phyloP scores from a whole-genome alignment of 1,139 yeast genomes.

The Yamadazyma pseudoaaseri region DNA sequence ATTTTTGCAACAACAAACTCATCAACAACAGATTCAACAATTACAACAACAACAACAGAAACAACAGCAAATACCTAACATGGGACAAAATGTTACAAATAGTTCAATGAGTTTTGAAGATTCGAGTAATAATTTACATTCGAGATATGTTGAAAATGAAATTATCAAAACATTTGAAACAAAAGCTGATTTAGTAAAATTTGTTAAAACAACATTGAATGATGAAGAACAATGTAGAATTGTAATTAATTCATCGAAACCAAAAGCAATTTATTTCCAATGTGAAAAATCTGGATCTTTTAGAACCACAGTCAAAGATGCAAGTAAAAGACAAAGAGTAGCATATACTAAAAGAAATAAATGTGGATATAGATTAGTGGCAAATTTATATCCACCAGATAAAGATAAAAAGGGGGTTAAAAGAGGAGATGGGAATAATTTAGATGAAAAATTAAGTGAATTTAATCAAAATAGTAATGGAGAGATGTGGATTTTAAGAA shows the following conservation, averaged over 20 bases:
- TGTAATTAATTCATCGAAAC: constrained; percentile 49
- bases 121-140: constrained; percentile 14
- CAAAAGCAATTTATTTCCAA: constrained; percentile 51
- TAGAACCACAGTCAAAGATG: constrained; percentile 50
- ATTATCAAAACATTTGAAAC: constrained; percentile 45
- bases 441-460: constrained; percentile 25
- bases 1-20: constrained; percentile 9
- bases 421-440: constrained; percentile 13
- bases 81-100: not conserved
- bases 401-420: constrained; percentile 35
- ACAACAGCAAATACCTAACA: constrained; percentile 2
- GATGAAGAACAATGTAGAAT: constrained; percentile 48
- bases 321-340: constrained; percentile 47
- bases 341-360: constrained; percentile 53
- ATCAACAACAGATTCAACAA: constrained; percentile 12
- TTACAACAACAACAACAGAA: constrained; percentile 8
- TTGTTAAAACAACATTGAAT: constrained; percentile 41
- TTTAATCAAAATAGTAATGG: constrained; percentile 13
- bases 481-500: constrained; percentile 48
- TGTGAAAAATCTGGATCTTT: constrained; percentile 50
- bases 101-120: constrained; percentile 13
- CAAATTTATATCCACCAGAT: constrained; percentile 46
- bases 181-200: constrained; percentile 43
- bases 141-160: constrained; percentile 39
- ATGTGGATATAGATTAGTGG: constrained; percentile 50